These are phyloP conservation scores for Amanita exitialis DNA, from an alignment of 768 basidiomycete species.

Conservation along the genomic window DNA sequence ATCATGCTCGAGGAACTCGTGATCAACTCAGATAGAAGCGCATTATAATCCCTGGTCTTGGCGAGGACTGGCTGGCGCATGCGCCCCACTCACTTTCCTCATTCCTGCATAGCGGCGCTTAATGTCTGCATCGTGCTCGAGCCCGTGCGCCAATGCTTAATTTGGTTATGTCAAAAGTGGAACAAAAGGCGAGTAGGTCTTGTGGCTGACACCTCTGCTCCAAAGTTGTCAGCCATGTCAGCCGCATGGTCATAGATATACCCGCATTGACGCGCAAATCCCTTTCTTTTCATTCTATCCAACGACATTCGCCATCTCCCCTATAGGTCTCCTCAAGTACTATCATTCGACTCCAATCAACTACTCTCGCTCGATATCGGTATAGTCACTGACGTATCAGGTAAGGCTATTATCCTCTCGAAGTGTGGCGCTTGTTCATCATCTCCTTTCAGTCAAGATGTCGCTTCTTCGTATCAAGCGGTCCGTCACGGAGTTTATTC, in stretches of 20 bases:
- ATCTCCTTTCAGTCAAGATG: not conserved
- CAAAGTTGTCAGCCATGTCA: constrained; percentile 4
- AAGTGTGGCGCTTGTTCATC: not conserved
- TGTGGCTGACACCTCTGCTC: constrained; percentile 5
- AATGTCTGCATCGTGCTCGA: not conserved
- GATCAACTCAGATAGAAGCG: not conserved
- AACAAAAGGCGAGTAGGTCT: not conserved
- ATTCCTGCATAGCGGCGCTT: not conserved
- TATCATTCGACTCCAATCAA: not conserved
- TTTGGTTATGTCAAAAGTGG: constrained; percentile 1
- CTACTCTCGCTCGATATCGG: not conserved
- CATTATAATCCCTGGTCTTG: constrained; percentile 1
- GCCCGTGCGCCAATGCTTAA: not conserved
- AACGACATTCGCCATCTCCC: not conserved
- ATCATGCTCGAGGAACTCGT: not conserved
- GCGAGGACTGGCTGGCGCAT: not conserved
- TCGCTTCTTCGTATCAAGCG: constrained; percentile 1
- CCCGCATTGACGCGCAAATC: not conserved
- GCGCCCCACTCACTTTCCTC: not conserved
- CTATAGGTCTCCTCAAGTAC: not conserved
- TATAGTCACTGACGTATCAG: not conserved
- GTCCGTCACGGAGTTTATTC: constrained; percentile 6
- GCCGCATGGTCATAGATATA: constrained; percentile 1
- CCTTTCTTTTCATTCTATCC: not conserved
- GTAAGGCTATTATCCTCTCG: not conserved